Percentiles rank a stretch among this genome's conserved stretches.
phyloP scores from a whole-genome alignment of 371 early-diverging fungal species.

The Nematocida ausubeli region DNA sequence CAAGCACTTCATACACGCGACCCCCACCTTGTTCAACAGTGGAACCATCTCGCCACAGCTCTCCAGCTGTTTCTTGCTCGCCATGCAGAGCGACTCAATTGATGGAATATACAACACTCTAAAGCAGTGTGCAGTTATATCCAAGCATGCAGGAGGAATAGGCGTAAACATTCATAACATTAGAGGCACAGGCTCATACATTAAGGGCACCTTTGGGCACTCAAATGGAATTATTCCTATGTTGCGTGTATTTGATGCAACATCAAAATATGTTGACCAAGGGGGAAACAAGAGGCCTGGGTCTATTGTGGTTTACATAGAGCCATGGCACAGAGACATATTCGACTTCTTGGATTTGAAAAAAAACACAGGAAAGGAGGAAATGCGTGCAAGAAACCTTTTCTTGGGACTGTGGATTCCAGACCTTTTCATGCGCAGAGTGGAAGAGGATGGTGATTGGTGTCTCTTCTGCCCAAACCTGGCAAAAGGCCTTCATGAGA shows the following conservation, averaged over 20 bases:
- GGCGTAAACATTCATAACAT: conserved; percentile 86
- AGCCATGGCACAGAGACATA: conserved; percentile 97
- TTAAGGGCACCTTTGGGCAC: conserved; percentile 90
- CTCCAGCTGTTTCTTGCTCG: conserved; percentile 86
- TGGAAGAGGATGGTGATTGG: conserved; percentile 87
- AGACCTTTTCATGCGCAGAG: conserved; percentile 97
- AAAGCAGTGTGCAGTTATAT: conserved; percentile 88
- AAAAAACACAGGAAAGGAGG: conserved; percentile 97
- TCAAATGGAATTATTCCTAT: conserved; percentile 96
- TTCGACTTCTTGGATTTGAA: conserved; percentile 92
- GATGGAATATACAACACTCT: conserved; percentile 95
- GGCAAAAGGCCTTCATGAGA: conserved; percentile 81
- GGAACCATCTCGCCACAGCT: conserved; percentile 89
- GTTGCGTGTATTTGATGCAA: conserved; percentile 93
- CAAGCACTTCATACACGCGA: conserved; percentile 91
- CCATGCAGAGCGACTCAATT: conserved; percentile 79
- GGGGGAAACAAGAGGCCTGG: conserved; percentile 97
- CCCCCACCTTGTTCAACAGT: conserved; percentile 94
- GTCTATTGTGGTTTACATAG: conserved; percentile 95
- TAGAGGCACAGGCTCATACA: conserved; percentile 85
- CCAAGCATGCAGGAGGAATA: conserved; percentile 94
- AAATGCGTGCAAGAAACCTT: conserved; percentile 87
- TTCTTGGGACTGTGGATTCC: conserved; percentile 96
- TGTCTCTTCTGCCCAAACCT: conserved; percentile 91
- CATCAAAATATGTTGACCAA: conserved; percentile 94